These are phyloP conservation scores for Syzygium jambos DNA, from an alignment of 345 rosid genomes.

Conservation along the genomic window DNA sequence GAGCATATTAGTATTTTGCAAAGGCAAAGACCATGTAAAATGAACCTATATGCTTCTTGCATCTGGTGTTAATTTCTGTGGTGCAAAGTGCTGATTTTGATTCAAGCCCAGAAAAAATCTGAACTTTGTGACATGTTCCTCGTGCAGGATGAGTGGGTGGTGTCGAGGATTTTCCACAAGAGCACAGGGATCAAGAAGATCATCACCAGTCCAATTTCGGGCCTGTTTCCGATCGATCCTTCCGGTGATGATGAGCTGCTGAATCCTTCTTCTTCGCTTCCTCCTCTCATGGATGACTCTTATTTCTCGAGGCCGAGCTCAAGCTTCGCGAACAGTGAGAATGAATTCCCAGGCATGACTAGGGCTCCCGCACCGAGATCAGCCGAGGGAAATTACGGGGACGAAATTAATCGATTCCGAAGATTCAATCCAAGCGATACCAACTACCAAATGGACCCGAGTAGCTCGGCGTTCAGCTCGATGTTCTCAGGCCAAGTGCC, in stretches of 20 bases:
- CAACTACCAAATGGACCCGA: not conserved
- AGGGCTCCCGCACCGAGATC: not conserved
- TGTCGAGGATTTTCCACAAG: constrained; percentile 86
- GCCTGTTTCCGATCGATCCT: constrained; percentile 18
- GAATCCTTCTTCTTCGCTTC: constrained; percentile 30
- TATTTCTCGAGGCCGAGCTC: constrained; percentile 10
- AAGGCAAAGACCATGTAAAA: not conserved
- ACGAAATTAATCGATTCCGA: not conserved
- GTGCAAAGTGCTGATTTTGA: not conserved
- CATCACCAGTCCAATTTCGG: constrained; percentile 12
- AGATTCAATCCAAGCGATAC: not conserved
- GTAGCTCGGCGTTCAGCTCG: not conserved
- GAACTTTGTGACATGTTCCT: not conserved
- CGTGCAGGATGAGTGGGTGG: constrained; percentile 91
- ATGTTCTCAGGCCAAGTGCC: constrained; percentile 9
- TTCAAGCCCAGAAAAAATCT: not conserved
- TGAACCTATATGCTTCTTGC: not conserved
- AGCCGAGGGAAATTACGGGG: not conserved
- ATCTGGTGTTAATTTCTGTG: not conserved
- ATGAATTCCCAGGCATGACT: constrained; percentile 17
- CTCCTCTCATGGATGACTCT: constrained; percentile 43
- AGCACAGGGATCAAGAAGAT: constrained; percentile 38
- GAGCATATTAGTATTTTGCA: not conserved
- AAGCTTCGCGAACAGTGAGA: constrained; percentile 7
- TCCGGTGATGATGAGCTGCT: constrained; percentile 24